These are phyloP conservation scores for Gracilaria gracilis DNA, from an alignment of 23 red algal genomes.

Conservation along the genomic window DNA sequence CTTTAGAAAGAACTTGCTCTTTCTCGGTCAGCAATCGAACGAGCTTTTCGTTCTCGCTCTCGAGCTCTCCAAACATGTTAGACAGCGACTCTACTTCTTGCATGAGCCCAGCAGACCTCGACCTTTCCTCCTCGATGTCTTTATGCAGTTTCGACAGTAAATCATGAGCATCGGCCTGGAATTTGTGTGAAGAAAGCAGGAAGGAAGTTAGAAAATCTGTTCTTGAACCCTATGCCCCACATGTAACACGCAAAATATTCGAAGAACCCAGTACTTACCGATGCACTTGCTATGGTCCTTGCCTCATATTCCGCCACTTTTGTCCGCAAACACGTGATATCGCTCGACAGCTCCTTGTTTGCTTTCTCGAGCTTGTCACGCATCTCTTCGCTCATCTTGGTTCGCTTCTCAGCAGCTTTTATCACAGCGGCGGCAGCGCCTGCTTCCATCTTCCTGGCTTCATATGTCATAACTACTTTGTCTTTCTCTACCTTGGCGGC, in stretches of 20 bases:
- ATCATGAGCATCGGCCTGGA: constrained; percentile 17
- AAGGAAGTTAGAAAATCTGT: constrained; percentile 9
- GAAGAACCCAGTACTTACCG: constrained; percentile 59
- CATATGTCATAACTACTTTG: constrained; percentile 78
- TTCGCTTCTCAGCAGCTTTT: constrained; percentile 46
- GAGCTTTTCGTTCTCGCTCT: constrained; percentile 76
- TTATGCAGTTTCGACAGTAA: constrained; percentile 18
- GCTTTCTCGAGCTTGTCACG: constrained; percentile 44
- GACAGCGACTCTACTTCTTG: constrained; percentile 91
- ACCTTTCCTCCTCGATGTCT: constrained; percentile 73
- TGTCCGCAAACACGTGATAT: constrained; percentile 33
- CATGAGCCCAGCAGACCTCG: constrained; percentile 75
- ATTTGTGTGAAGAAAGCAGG: neutral
- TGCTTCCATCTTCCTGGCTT: constrained; percentile 84
- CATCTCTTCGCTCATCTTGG: constrained; percentile 71
- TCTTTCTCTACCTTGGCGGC: constrained; percentile 76
- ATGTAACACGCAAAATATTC: neutral
- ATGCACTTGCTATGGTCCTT: neutral
- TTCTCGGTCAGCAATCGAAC: constrained; percentile 82
- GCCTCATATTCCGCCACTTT: constrained; percentile 25
- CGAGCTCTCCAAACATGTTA: constrained; percentile 73
- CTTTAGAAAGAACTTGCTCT: constrained; percentile 83
- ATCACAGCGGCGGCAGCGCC: constrained; percentile 40
- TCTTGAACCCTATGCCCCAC: neutral
- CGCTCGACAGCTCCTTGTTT: constrained; percentile 24